Conservation (phyloP, 2,329 filamentous ascomycete genomes). For the Didymella sp. region DNA sequence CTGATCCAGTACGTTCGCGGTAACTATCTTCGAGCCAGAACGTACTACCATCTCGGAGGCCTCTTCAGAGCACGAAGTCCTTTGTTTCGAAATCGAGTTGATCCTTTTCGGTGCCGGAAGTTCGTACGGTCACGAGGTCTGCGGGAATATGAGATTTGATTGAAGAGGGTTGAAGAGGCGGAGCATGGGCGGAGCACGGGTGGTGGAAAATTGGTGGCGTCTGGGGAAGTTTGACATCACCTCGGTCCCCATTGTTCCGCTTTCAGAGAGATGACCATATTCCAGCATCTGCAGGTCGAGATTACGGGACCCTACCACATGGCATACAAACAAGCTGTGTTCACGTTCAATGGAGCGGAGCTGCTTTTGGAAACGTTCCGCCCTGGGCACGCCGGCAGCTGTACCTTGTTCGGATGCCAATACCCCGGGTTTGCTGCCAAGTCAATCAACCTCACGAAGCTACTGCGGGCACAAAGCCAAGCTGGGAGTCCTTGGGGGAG, state of each 20-base stretch:
- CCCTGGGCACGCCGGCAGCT: slow-evolving; percentile 1
- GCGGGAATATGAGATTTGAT: background rate
- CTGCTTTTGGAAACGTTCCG: background rate
- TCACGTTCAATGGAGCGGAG: background rate
- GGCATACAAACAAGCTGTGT: background rate
- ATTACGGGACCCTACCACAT: slow-evolving; percentile 10
- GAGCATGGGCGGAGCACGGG: slow-evolving; percentile 1
- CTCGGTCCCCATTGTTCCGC: slow-evolving; percentile 13
- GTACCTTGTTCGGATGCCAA: slow-evolving; percentile 16
- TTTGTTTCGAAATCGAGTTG: too few relatives aligned
- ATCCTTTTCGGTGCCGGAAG: too few relatives aligned
- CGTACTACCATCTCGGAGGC: too few relatives aligned
- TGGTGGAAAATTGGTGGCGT: slow-evolving; percentile 20
- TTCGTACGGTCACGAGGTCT: background rate
- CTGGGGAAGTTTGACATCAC: slow-evolving; percentile 10
- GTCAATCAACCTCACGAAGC: slow-evolving; percentile 18
- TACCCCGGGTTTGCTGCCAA: slow-evolving; percentile 15
- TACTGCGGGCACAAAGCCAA: slow-evolving; percentile 11
- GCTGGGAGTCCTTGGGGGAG: too few relatives aligned
- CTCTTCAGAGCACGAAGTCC: too few relatives aligned
- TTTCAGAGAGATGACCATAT: slow-evolving; percentile 1
- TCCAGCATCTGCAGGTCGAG: slow-evolving; percentile 4
- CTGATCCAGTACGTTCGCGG: too few relatives aligned
- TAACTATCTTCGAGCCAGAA: too few relatives aligned
- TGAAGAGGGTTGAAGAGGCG: background rate